Base-by-base conservation (phyloP, 2,329 filamentous ascomycete species). In the Zasmidium citrigriseum region DNA sequence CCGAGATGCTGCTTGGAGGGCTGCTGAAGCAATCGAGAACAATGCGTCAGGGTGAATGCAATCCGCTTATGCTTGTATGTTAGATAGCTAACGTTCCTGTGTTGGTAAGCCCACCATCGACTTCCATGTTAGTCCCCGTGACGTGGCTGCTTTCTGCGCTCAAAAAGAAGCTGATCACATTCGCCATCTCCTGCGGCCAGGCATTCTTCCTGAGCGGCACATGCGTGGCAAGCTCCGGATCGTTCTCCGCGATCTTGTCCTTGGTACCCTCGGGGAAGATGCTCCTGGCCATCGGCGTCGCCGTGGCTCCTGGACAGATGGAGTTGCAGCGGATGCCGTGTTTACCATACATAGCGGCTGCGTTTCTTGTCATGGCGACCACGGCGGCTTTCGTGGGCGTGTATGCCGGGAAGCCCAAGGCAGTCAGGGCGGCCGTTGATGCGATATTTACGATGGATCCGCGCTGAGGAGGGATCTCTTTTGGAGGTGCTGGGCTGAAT, bases 391-490 rank as follows among this genome's bases (percentile, higher is more conserved):
- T 68, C 58, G 53, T 57, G 5, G 62, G 58, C 10, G 58, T 65
- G 54, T 68, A 67, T 10, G 62, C 56, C 9, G 64, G 63, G 12
- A 61, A 24, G 9, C 64, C 67, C 11, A 45, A 23, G 5, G 27
- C 47, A 4, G 54, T 56, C 20, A 52, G 24, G 7, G 48, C 46
- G 10, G 55, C 41, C 1, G 52, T 46, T 1, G 64, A 61, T 10
- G 61, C 58, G 48, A 67, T 61, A 38, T 57, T 58, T 21, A 89
- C 81, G 56, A 89, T 86, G 44, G 75, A 79, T 0, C 84, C 86
- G 0, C 81, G 79, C 20, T 57, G 55, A 1, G 79, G 78, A 54
- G 80, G 73, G 45, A 79, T 78, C 16, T 86, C 70, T 45, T 88
- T 82, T 58, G 86, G 82, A 0, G 82, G 82, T 5, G 88, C 69